Percentiles rank a stretch among this genome's conserved stretches.
Evolutionary conservation across 805 yeast species (phyloP).

Genomic region (Yamadazyma sp.): DNA sequence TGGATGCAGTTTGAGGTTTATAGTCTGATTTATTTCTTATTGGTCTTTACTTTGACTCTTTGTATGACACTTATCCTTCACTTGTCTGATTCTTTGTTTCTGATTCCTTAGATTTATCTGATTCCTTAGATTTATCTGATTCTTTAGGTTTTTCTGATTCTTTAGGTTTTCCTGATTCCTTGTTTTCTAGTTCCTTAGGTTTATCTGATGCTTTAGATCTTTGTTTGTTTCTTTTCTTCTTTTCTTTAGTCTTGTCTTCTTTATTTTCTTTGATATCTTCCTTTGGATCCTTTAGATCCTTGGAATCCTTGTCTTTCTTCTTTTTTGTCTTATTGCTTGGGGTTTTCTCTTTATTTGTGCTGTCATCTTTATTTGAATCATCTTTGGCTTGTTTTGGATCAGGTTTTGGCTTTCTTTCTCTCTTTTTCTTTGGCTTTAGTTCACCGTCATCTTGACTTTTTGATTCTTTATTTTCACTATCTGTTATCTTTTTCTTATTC

Average conservation of each 20-base stretch:
- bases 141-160: no score
- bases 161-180: no score
- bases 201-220: no score
- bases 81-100: no score
- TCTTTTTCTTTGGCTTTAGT: conserved; percentile 4
- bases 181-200: no score
- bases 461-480: conserved; percentile 5
- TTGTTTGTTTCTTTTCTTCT: no score
- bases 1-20: no score
- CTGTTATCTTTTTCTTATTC: conserved; percentile 6
- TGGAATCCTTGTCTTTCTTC: neutral
- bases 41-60: no score
- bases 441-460: conserved; percentile 2
- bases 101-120: no score
- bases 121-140: no score
- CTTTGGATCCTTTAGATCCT: neutral
- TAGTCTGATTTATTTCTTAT: no score
- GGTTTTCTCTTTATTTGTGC: conserved; percentile 5
- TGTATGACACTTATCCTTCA: no score
- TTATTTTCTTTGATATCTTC: conserved; percentile 3
- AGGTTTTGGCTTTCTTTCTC: conserved; percentile 2
- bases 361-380: conserved; percentile 1
- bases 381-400: neutral
- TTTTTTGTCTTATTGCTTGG: neutral
- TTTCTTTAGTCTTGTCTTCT: neutral